These are phyloP conservation scores for Suaeda aralocaspica DNA, from an alignment of 148 eudicot genomes.

Conservation along the genomic window DNA sequence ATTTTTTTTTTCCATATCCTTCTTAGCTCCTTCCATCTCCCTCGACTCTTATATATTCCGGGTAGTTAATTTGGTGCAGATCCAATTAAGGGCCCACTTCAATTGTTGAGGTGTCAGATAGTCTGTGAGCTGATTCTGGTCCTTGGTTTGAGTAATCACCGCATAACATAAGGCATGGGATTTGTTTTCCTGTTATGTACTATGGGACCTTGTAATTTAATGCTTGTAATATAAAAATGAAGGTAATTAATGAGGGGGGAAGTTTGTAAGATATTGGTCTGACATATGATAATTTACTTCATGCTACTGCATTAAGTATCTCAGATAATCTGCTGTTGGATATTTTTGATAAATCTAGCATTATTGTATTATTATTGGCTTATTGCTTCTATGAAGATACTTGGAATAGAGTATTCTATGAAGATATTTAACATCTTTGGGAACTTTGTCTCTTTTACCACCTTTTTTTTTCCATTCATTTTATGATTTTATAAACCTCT, in stretches of 20 bases:
- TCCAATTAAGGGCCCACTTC: constrained; percentile 5
- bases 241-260: neutral
- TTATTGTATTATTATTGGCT: too few relatives aligned
- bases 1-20: too few relatives aligned
- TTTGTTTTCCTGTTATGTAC: constrained; percentile 6
- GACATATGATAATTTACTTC: neutral
- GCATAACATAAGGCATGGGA: constrained; percentile 9
- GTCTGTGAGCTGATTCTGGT: constrained; percentile 7
- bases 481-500: too few relatives aligned
- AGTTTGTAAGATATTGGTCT: neutral
- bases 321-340: neutral
- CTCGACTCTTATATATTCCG: too few relatives aligned
- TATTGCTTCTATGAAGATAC: too few relatives aligned
- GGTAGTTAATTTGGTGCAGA: neutral
- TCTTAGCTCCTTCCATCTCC: too few relatives aligned
- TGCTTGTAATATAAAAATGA: neutral
- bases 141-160: constrained; percentile 16
- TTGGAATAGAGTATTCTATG: too few relatives aligned
- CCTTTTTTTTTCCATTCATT: too few relatives aligned
- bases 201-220: constrained; percentile 3
- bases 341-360: neutral
- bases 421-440: too few relatives aligned
- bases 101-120: neutral
- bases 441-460: too few relatives aligned
- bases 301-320: neutral